phyloP scores from a whole-genome alignment of 208 protist species.

The Crithidia fasciculata region DNA sequence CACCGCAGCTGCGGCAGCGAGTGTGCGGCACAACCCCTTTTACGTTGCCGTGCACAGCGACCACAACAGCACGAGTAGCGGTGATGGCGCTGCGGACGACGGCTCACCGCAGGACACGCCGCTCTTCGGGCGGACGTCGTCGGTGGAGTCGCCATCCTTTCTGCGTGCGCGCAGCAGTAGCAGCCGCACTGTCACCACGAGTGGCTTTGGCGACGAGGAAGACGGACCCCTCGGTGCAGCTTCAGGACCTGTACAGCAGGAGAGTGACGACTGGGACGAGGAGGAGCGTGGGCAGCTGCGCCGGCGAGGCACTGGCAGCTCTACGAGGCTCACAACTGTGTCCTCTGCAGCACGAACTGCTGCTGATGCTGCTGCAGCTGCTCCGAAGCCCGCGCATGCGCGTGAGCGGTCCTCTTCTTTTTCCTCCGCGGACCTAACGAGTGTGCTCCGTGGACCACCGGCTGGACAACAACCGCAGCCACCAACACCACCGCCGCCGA shows the following conservation, averaged over 20 bases:
- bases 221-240: neutral
- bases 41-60: slow-evolving; percentile 4
- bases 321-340: too few relatives aligned
- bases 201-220: neutral
- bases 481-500: slow-evolving; percentile 11
- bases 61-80: neutral
- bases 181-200: neutral
- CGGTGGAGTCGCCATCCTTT: neutral
- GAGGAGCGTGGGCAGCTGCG: slow-evolving; percentile 17
- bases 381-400: neutral
- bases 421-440: slow-evolving; percentile 1
- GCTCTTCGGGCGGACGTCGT: neutral
- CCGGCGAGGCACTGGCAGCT: neutral
- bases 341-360: neutral
- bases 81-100: neutral
- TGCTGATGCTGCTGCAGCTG: neutral
- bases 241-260: neutral
- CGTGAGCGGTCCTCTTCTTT: neutral
- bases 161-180: neutral
- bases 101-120: slow-evolving; percentile 1
- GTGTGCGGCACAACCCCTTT: slow-evolving; percentile 10
- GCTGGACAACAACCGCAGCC: neutral
- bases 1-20: neutral
- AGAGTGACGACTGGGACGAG: slow-evolving; percentile 39
- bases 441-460: neutral